phyloP scores from a whole-genome alignment of 2,329 filamentous ascomycete species.

The Hypoxylon sp. region DNA sequence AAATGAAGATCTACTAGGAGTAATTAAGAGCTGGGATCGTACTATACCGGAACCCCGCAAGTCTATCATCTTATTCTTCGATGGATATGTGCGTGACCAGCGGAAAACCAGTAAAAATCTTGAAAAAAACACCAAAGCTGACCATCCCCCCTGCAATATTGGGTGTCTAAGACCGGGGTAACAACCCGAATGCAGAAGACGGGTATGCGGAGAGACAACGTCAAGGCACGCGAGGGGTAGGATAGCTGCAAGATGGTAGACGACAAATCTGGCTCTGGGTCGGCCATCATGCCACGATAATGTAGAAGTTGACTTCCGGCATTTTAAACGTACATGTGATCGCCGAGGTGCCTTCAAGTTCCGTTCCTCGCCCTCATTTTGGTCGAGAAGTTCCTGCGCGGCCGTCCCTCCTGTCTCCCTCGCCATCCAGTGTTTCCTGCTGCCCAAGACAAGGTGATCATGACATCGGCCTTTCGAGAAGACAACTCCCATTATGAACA shows the following conservation, averaged over 20 bases:
- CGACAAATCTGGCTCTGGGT: constrained; percentile 17
- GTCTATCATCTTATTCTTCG: constrained; percentile 22
- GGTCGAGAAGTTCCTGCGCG: constrained; percentile 29
- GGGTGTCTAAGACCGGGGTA: constrained; percentile 32
- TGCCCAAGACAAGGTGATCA: constrained; percentile 45
- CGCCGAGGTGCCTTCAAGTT: constrained; percentile 28
- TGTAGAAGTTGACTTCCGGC: constrained; percentile 30
- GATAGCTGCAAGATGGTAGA: constrained; percentile 30
- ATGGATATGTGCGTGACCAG: constrained; percentile 48
- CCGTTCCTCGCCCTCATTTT: constrained; percentile 31
- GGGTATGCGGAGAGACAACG: constrained; percentile 35
- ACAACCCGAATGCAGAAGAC: constrained; percentile 20
- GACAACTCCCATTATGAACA: constrained; percentile 50
- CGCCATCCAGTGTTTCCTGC: constrained; percentile 37
- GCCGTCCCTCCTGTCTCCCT: constrained; percentile 33
- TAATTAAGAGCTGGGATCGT: constrained; percentile 35
- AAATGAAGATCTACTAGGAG: constrained; percentile 44
- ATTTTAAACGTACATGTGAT: constrained; percentile 29
- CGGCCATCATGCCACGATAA: constrained; percentile 32
- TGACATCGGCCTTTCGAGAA: constrained; percentile 52
- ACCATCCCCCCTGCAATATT: constrained; percentile 46
- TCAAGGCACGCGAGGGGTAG: constrained; percentile 44
- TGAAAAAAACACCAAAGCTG: constrained; percentile 39
- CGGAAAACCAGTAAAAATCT: constrained; percentile 46
- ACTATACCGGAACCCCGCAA: constrained; percentile 34